phyloP scores from a whole-genome alignment of 179 eudicot genomes.

The Corrigiola litoralis region DNA sequence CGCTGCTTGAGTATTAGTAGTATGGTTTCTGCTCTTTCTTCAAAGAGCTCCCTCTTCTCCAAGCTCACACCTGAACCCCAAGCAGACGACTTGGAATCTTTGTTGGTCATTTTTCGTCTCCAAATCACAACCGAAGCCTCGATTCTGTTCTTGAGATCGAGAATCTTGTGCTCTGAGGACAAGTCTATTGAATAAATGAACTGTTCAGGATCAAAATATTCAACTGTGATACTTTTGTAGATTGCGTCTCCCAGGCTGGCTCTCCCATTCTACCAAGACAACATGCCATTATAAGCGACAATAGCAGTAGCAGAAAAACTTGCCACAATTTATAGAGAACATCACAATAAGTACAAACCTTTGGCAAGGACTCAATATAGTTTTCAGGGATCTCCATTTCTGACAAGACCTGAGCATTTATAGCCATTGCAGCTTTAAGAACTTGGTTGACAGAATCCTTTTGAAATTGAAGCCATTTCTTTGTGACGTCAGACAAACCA shows the following conservation, averaged over 20 bases:
- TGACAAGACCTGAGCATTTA: slow-evolving; percentile 65
- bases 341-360: no score
- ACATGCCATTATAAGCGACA: not conserved
- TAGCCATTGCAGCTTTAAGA: slow-evolving; percentile 84
- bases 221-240: slow-evolving; percentile 71
- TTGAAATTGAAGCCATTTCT: slow-evolving; percentile 68
- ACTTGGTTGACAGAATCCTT: slow-evolving; percentile 77
- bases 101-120: slow-evolving; percentile 72
- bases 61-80: slow-evolving; percentile 82
- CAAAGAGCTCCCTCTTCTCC: slow-evolving; percentile 73
- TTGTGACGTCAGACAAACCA: slow-evolving; percentile 58
- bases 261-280: slow-evolving; percentile 60
- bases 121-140: slow-evolving; percentile 90
- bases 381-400: slow-evolving; percentile 76
- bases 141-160: slow-evolving; percentile 73
- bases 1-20: slow-evolving; percentile 65
- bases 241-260: slow-evolving; percentile 77
- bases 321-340: no score
- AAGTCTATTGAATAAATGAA: slow-evolving; percentile 59
- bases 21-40: slow-evolving; percentile 72
- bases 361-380: slow-evolving; percentile 77
- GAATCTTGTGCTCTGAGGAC: slow-evolving; percentile 77
- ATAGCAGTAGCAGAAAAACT: not conserved
- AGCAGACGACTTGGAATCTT: slow-evolving; percentile 68
- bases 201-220: slow-evolving; percentile 67